phyloP scores from a whole-genome alignment of 345 rosid genomes.

The Acer saccharum region DNA sequence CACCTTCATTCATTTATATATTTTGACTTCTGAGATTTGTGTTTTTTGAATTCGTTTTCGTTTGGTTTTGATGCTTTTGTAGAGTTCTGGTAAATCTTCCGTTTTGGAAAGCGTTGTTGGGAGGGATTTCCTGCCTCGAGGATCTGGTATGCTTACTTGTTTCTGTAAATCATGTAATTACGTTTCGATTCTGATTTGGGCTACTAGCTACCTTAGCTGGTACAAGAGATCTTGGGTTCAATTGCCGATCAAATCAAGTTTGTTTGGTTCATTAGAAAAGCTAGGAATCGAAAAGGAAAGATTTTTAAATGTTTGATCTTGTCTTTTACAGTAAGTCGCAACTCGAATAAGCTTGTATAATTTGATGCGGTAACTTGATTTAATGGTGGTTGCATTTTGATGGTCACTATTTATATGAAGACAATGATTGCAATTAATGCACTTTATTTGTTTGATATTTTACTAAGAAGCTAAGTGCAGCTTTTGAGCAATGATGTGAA shows the following conservation, averaged over 20 bases:
- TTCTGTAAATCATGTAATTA: background rate
- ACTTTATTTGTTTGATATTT: background rate
- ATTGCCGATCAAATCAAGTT: background rate
- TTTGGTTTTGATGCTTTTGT: slow-evolving; percentile 16
- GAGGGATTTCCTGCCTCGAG: slow-evolving; percentile 97
- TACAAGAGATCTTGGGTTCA: background rate
- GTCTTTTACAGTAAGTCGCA: slow-evolving; percentile 1
- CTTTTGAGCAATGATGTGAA: background rate
- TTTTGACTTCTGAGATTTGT: background rate
- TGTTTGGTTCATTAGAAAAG: background rate
- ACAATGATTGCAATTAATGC: background rate
- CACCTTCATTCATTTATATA: background rate
- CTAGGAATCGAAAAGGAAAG: background rate
- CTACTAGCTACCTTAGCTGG: background rate
- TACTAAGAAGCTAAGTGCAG: background rate
- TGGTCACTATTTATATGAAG: background rate
- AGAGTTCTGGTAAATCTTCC: slow-evolving; percentile 99
- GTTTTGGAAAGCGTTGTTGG: slow-evolving; percentile 97
- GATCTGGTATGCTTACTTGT: slow-evolving; percentile 71
- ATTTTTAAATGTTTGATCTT: slow-evolving; percentile 22
- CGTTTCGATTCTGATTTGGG: background rate
- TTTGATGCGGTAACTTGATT: background rate
- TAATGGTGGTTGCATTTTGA: background rate
- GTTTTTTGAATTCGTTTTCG: slow-evolving; percentile 5
- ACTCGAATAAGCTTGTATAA: background rate